Evolutionary conservation across 805 yeast genomes (phyloP).

Genomic region (Kuraishia cidri): DNA sequence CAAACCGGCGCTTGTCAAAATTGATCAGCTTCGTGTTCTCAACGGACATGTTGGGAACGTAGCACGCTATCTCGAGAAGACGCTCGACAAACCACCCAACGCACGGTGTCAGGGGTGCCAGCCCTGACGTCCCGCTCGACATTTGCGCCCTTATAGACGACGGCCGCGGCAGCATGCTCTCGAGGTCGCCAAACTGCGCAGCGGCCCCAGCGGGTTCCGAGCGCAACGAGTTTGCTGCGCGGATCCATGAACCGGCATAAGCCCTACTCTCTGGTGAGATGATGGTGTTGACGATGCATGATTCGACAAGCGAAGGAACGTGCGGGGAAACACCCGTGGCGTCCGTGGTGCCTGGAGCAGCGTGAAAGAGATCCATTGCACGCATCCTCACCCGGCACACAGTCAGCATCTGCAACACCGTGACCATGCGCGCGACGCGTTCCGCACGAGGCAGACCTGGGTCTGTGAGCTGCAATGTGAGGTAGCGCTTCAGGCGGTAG

Average conservation of each 20-base stretch:
- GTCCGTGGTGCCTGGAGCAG: constrained; percentile 2
- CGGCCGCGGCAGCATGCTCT: constrained; percentile 2
- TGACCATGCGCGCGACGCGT: constrained; percentile 61
- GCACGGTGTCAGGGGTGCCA: constrained; percentile 61
- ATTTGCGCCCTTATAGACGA: background rate
- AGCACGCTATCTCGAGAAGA: constrained; percentile 64
- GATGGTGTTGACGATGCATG: constrained; percentile 66
- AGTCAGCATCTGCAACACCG: constrained; percentile 57
- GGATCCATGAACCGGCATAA: constrained; percentile 62
- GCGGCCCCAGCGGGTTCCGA: constrained; percentile 7
- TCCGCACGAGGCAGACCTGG: constrained; percentile 44
- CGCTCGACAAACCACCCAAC: constrained; percentile 88
- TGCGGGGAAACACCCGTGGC: constrained; percentile 32
- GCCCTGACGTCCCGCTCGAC: constrained; percentile 11
- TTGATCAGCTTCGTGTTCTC: constrained; percentile 61
- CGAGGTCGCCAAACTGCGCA: background rate
- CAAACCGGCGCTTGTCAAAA: constrained; percentile 76
- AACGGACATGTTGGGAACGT: constrained; percentile 70
- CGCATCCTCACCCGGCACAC: constrained; percentile 63
- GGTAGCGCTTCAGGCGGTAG: constrained; percentile 52
- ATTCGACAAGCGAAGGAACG: constrained; percentile 81
- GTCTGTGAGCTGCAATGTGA: constrained; percentile 59
- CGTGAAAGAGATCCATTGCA: constrained; percentile 33
- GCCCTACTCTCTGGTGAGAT: constrained; percentile 74
- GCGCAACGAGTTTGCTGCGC: constrained; percentile 29